Evolutionary conservation across 768 basidiomycete genomes (phyloP), one percentile per base, ranked within the genome.

Genomic region (Trametes meyenii): DNA sequence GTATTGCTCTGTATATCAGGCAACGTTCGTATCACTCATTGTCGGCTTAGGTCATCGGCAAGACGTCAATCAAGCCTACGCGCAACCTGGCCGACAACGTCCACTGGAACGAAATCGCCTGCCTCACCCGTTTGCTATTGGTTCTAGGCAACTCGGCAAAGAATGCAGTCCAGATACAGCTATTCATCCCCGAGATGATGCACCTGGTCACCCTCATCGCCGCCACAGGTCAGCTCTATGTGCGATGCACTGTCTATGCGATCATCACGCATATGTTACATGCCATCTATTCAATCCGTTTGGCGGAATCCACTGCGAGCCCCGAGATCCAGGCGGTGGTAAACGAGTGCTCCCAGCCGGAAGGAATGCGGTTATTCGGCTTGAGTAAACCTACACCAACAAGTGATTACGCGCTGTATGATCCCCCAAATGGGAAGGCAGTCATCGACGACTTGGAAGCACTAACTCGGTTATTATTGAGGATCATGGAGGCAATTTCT

Each of bases 181-280:
- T 95, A 26, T 94, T 87, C 69, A 82, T 94, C 4, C 90, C 95
- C 0, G 95, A 97, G 71, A 78, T 91, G 35, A 78, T 88, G 45
- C 92, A 97, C 72, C 78, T 92, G 40, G 84, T 92, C 63, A 87
- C 88, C 5, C 78, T 96, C n/a, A 78, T 90, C 1, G 85, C 89
- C 7, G 90, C 85, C 11, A 85, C 85, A 38, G 95, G 95, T 12
- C 83, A 89, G 6, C 74, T 86, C 0, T 74, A 86, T 13, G 85
- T 94, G 50, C 86, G 94, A 23, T 89, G 88, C 63, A 88, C 91
- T 4, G 84, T 92, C 42, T 93, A 92, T 69, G 94, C 90, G 10
- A 82, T 91, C 39, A 75, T 92, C 62, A 82, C 94, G 74, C 94
- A 94, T 72, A 80, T 93, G 38, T 74, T 96, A 17, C 94, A 96